A percentile compares a stretch with the other conserved stretches of the same genome.
phyloP scores from a whole-genome alignment of 2,329 filamentous ascomycete genomes.

The Sclerotinia glacialis region DNA sequence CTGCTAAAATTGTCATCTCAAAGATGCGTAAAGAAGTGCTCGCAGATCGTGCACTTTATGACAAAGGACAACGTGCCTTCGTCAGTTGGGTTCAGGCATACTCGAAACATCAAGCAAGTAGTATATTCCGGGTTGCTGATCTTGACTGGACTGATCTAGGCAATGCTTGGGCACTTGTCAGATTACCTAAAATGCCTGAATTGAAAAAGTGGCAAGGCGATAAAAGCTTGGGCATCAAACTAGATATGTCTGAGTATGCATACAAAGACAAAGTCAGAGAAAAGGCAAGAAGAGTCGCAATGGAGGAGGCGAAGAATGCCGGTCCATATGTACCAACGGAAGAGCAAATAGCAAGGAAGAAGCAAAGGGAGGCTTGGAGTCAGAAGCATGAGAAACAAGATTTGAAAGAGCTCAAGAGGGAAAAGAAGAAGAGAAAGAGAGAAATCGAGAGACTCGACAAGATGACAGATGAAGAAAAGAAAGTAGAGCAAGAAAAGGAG shows the following conservation, averaged over 20 bases:
- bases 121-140: slow-evolving; percentile 81
- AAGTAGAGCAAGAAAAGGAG: slow-evolving; percentile 54
- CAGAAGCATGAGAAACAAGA: slow-evolving; percentile 65
- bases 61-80: slow-evolving; percentile 87
- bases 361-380: slow-evolving; percentile 70
- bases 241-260: slow-evolving; percentile 65
- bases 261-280: slow-evolving; percentile 74
- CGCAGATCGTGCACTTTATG: slow-evolving; percentile 57
- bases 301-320: slow-evolving; percentile 50
- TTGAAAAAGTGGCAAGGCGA: slow-evolving; percentile 70
- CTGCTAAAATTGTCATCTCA: slow-evolving; percentile 56
- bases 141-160: slow-evolving; percentile 83
- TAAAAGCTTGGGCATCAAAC: slow-evolving; percentile 56
- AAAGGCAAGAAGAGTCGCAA: slow-evolving; percentile 57
- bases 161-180: slow-evolving; percentile 79
- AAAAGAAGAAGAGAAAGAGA: slow-evolving; percentile 61
- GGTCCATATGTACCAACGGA: slow-evolving; percentile 42
- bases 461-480: slow-evolving; percentile 71
- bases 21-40: slow-evolving; percentile 59
- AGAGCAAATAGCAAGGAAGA: slow-evolving; percentile 53
- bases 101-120: slow-evolving; percentile 83
- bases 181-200: slow-evolving; percentile 92
- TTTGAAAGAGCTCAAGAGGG: slow-evolving; percentile 57
- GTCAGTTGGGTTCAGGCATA: slow-evolving; percentile 93
- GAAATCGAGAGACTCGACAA: slow-evolving; percentile 61